Percentiles rank a stretch among this genome's conserved stretches.
phyloP scores from a whole-genome alignment of 768 basidiomycete genomes.

The Boletus sp. region DNA sequence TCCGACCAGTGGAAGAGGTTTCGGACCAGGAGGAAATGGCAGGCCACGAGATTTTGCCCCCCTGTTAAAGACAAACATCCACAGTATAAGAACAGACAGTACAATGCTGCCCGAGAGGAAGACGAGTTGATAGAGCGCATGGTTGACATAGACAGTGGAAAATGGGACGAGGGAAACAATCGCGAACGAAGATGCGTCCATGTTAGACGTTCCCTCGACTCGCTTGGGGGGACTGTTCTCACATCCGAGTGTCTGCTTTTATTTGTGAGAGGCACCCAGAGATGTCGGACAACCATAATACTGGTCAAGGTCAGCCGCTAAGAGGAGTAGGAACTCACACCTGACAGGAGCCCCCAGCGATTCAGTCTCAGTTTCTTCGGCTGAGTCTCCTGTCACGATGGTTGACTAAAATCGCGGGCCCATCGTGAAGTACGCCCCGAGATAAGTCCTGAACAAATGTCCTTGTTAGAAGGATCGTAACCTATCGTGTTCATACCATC shows the following conservation, averaged over 20 bases:
- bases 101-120: not conserved
- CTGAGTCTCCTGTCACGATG: not conserved
- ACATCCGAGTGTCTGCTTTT: not conserved
- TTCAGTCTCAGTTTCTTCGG: not conserved
- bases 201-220: not conserved
- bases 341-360: not conserved
- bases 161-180: slow-evolving; percentile 2
- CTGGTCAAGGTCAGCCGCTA: not conserved
- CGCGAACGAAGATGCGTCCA: not conserved
- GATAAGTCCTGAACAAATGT: no score
- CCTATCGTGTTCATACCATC: not conserved
- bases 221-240: not conserved
- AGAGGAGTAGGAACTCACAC: not conserved
- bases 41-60: slow-evolving; percentile 4
- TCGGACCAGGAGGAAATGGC: slow-evolving; percentile 31
- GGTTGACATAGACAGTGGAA: not conserved
- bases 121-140: not conserved
- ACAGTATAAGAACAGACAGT: not conserved
- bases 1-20: slow-evolving; percentile 29
- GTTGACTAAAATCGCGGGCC: not conserved
- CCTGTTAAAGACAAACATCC: not conserved
- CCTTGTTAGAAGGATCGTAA: no score
- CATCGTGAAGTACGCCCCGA: no score
- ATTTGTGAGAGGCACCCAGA: not conserved
- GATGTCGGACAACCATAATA: not conserved